Conservation (phyloP, 2,329 filamentous ascomycete species). For the Epichloe festucae region DNA sequence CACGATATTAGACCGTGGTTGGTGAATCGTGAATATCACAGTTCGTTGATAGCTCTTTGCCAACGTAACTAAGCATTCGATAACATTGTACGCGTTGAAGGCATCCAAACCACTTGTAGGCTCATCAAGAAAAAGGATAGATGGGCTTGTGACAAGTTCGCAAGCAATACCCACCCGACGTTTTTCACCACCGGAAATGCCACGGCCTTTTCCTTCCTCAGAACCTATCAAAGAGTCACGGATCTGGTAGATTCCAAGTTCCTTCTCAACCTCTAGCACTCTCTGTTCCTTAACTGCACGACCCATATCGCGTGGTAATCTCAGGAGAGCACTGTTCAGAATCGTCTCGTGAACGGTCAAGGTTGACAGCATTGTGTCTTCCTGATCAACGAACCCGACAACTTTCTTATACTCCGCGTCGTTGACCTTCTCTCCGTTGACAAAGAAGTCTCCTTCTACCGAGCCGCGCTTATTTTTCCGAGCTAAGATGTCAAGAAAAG, state of each 20-base stretch:
- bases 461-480: slow-evolving; percentile 90
- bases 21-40: slow-evolving; percentile 96
- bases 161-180: slow-evolving; percentile 93
- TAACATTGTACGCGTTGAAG: slow-evolving; percentile 95
- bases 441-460: slow-evolving; percentile 68
- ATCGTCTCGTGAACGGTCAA: slow-evolving; percentile 97
- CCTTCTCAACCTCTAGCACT: slow-evolving; percentile 85
- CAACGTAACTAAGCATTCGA: slow-evolving; percentile 87
- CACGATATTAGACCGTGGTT: slow-evolving; percentile 95
- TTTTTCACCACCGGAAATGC: slow-evolving; percentile 95
- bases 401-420: slow-evolving; percentile 82
- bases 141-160: slow-evolving; percentile 92
- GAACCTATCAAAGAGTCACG: slow-evolving; percentile 92
- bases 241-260: slow-evolving; percentile 89
- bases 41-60: slow-evolving; percentile 96
- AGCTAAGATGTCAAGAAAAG: slow-evolving; percentile 88
- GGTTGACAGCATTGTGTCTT: slow-evolving; percentile 92
- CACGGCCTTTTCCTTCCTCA: slow-evolving; percentile 84
- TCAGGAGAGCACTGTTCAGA: slow-evolving; percentile 78
- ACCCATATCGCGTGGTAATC: slow-evolving; percentile 88
- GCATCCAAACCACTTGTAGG: slow-evolving; percentile 93
- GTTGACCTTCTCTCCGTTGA: slow-evolving; percentile 82
- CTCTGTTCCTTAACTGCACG: slow-evolving; percentile 76
- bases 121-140: slow-evolving; percentile 93
- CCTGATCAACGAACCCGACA: slow-evolving; percentile 94